Base-by-base conservation (phyloP, 805 yeast species). In the Metschnikowia cubensis region DNA sequence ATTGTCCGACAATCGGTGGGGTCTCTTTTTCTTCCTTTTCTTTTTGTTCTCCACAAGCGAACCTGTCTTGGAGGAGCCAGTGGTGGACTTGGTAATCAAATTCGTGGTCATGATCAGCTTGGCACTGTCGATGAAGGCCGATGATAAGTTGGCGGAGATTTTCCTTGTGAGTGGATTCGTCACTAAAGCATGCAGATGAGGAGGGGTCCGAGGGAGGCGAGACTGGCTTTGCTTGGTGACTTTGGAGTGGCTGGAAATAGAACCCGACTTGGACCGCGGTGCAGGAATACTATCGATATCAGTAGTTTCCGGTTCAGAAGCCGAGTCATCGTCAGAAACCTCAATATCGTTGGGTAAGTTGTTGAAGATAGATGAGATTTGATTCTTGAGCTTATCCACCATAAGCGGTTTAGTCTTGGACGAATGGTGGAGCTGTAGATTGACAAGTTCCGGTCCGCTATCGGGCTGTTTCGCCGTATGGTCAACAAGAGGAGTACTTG, bases 281-380 rank as follows among this genome's bases (percentile, higher is more conserved):
- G 39, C 25, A 11, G 33, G 21, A 13, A 25, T 15, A 25, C 33
- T 35, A 21, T 43, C 46, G 6, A 35, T 22, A 35, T 50, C 57
- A 6, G 68, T 59, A 1, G 75, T 67, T 18, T 73, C 77, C 39
- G 57, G 56, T 45, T 73, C 77, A 1, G 74, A 68, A 2, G 74
- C 75, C n/a, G 75, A 70, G 53, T 74, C 78, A 51, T 74, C 78
- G 47, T 74, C 79, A 0, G 76, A 71, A 6, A 74, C 57, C 50
- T 74, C 77, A 47, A 74, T 71, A 59, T 74, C 79, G 54, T 74
- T 74, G 13, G 79, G 79, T n/a, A 74, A 58, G 40, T 74, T 74
- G 51, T 70, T 74, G 59, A 74, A 74, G 4, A 73, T 68, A 6
- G 75, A 63, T 1, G 75, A 61, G 11, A 71, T 70, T 33, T 66